phyloP scores from a whole-genome alignment of 129 eudicot genomes.

The Deinandra increscens region DNA sequence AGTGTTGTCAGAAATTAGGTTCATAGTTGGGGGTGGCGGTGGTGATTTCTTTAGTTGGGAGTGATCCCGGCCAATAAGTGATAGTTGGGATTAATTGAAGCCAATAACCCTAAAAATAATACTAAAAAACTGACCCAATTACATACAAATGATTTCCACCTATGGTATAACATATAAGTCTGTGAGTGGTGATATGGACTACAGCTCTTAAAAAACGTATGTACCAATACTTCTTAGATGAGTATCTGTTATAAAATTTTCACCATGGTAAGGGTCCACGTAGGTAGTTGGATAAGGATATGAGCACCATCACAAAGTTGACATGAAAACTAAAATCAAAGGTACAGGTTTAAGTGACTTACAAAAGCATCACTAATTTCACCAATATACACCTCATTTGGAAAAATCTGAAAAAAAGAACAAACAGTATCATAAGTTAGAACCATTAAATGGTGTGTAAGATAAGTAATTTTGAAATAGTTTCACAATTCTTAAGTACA shows the following conservation, averaged over 20 bases:
- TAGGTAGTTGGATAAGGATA: neutral
- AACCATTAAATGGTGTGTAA: constrained; percentile 12
- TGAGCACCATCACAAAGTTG: constrained; percentile 5
- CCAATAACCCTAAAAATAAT: too few relatives aligned
- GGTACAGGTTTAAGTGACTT: constrained; percentile 16
- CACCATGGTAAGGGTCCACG: neutral
- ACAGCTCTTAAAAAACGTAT: too few relatives aligned
- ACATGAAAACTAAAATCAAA: constrained; percentile 2
- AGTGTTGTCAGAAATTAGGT: too few relatives aligned
- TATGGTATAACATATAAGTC: too few relatives aligned
- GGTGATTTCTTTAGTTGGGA: too few relatives aligned
- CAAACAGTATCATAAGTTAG: constrained; percentile 14
- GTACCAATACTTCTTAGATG: constrained; percentile 1
- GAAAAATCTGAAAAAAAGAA: constrained; percentile 62
- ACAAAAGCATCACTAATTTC: constrained; percentile 72
- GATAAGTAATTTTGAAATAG: neutral
- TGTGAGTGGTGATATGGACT: too few relatives aligned
- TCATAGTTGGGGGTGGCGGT: too few relatives aligned
- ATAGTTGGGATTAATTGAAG: too few relatives aligned
- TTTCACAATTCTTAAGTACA: neutral
- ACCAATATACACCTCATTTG: constrained; percentile 75
- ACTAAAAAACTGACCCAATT: too few relatives aligned
- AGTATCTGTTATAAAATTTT: neutral
- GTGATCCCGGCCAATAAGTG: too few relatives aligned
- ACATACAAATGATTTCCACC: too few relatives aligned